Percentiles rank a stretch among this genome's conserved stretches.
phyloP scores from a whole-genome alignment of 2,329 filamentous ascomycete genomes.

The Pseudomassariella vexata region DNA sequence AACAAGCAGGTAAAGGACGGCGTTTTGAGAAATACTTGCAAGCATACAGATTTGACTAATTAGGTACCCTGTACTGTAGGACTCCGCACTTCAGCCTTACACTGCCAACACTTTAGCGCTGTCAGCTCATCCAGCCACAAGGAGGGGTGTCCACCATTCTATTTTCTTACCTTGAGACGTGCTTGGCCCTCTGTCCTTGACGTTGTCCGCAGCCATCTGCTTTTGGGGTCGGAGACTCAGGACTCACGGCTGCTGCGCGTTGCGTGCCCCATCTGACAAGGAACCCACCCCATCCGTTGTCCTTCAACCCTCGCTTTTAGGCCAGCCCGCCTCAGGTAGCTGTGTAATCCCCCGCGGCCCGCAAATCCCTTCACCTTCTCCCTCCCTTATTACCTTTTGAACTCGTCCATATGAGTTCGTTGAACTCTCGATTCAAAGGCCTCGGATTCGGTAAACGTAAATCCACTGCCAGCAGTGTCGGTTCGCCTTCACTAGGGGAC shows the following conservation, averaged over 20 bases:
- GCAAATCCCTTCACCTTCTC: constrained; percentile 12
- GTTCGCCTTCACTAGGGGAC: constrained; percentile 44
- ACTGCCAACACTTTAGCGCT: constrained; percentile 10
- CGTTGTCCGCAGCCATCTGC: constrained; percentile 12
- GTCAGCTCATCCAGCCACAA: constrained; percentile 18
- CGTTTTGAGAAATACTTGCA: too few relatives aligned
- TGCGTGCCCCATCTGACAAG: constrained; percentile 4
- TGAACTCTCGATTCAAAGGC: constrained; percentile 74
- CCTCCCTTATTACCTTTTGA: constrained; percentile 15
- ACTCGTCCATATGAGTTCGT: constrained; percentile 61
- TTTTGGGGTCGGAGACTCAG: too few relatives aligned
- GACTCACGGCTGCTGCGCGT: neutral
- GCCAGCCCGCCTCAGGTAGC: constrained; percentile 6
- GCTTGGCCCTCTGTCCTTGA: constrained; percentile 8
- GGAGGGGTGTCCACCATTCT: constrained; percentile 10
- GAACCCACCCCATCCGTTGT: constrained; percentile 3
- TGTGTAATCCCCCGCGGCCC: constrained; percentile 3
- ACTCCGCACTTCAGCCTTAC: constrained; percentile 3
- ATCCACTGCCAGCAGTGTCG: constrained; percentile 58
- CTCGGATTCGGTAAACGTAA: constrained; percentile 78
- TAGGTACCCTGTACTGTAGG: too few relatives aligned
- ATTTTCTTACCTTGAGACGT: constrained; percentile 16
- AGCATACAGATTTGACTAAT: too few relatives aligned
- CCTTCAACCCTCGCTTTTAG: constrained; percentile 5
- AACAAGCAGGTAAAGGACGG: too few relatives aligned